Conservation (phyloP, 2,329 filamentous ascomycete genomes). For the Microascus cirrosus region DNA sequence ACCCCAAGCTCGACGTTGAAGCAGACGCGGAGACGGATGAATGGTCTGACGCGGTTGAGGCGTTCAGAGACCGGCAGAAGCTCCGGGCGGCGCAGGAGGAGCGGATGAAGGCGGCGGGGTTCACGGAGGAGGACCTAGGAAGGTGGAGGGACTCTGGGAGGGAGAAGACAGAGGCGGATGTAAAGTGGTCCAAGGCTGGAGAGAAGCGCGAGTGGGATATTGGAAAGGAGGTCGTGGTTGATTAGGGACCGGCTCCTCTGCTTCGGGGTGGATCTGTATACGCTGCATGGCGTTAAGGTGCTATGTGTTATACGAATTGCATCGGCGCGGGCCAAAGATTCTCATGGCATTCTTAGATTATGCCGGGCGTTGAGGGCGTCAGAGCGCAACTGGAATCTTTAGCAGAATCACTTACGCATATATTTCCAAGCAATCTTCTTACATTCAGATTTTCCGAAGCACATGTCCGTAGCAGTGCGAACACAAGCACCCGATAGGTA, state of each 20-base stretch:
- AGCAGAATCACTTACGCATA: too few species aligned
- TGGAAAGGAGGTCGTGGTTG: constrained; percentile 29
- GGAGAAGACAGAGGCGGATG: constrained; percentile 42
- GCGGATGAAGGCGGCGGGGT: constrained; percentile 65
- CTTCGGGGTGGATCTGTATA: background rate
- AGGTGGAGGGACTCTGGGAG: constrained; percentile 58
- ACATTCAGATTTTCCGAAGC: too few species aligned
- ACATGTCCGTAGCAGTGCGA: too few species aligned
- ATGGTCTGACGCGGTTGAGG: constrained; percentile 74
- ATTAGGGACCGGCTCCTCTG: background rate
- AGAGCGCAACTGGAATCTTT: too few species aligned
- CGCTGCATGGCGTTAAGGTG: background rate
- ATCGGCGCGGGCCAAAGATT: too few species aligned
- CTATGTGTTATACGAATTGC: background rate
- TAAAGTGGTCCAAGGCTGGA: constrained; percentile 61
- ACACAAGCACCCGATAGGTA: too few species aligned
- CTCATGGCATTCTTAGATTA: too few species aligned
- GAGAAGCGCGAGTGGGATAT: constrained; percentile 53
- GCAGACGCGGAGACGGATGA: constrained; percentile 39
- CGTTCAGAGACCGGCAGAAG: constrained; percentile 65
- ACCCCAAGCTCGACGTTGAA: constrained; percentile 44
- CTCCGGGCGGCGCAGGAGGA: constrained; percentile 69
- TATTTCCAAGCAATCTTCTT: too few species aligned
- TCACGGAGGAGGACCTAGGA: constrained; percentile 62
- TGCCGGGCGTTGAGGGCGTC: too few species aligned